phyloP scores from a whole-genome alignment of 2,329 filamentous ascomycete species.

The Colletotrichum sp. region DNA sequence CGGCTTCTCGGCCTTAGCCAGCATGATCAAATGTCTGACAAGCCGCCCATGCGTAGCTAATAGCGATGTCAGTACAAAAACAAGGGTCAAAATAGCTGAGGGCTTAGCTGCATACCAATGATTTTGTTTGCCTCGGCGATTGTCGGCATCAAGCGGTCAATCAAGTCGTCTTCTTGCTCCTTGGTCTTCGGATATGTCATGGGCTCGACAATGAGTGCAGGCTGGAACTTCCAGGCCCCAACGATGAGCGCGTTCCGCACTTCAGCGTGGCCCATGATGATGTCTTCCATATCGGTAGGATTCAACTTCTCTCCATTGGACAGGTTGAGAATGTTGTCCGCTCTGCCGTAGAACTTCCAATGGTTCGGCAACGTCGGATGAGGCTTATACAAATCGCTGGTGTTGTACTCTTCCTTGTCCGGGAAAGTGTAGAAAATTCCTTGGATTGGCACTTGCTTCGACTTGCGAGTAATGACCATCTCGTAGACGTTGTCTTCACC shows the following conservation, averaged over 20 bases:
- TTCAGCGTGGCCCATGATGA: constrained; percentile 40
- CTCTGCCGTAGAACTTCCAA: constrained; percentile 37
- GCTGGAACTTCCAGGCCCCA: constrained; percentile 49
- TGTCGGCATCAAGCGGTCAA: constrained; percentile 49
- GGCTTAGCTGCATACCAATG: not conserved
- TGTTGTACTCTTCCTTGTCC: constrained; percentile 38
- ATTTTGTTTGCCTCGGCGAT: constrained; percentile 46
- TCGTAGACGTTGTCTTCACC: constrained; percentile 36
- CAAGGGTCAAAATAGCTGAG: not conserved
- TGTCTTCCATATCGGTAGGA: constrained; percentile 44
- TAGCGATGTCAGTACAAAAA: not conserved
- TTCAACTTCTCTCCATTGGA: constrained; percentile 58
- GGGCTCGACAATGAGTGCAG: constrained; percentile 54
- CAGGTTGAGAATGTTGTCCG: constrained; percentile 51
- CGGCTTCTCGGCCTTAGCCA: constrained; percentile 45
- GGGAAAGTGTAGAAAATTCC: constrained; percentile 48
- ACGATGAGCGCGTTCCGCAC: constrained; percentile 50
- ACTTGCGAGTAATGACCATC: constrained; percentile 42
- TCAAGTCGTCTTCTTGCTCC: constrained; percentile 29
- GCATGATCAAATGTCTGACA: constrained; percentile 38
- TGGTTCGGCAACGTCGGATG: constrained; percentile 40
- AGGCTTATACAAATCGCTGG: constrained; percentile 47
- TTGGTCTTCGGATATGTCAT: constrained; percentile 27
- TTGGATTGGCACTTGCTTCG: constrained; percentile 35
- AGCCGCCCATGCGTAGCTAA: constrained; percentile 47